phyloP scores from a whole-genome alignment of 306 rosid genomes.

The Fragaria iinumae region DNA sequence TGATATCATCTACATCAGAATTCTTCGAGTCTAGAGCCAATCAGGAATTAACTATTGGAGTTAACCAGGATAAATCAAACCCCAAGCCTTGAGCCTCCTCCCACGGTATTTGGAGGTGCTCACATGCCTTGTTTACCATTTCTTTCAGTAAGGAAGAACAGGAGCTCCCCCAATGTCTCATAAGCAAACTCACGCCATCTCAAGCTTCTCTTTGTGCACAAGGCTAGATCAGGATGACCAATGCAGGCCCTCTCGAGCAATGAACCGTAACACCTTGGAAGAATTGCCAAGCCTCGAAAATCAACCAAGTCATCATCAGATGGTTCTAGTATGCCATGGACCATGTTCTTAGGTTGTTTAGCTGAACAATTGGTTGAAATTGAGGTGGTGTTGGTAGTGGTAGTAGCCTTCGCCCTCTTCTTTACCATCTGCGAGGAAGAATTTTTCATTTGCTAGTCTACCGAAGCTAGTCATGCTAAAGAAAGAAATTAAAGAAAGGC shows the following conservation, averaged over 20 bases:
- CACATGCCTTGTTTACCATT: not conserved
- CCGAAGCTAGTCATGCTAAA: not conserved
- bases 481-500: not conserved
- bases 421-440: not conserved
- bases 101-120: not conserved
- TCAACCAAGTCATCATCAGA: not conserved
- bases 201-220: not conserved
- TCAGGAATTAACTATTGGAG: not conserved
- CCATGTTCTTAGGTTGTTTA: not conserved
- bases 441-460: not conserved
- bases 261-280: not conserved
- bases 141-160: constrained; percentile 10
- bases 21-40: not conserved
- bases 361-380: not conserved
- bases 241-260: constrained; percentile 8
- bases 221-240: constrained; percentile 11
- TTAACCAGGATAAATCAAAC: constrained; percentile 10
- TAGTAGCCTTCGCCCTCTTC: not conserved
- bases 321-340: not conserved
- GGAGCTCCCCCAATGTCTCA: constrained; percentile 15
- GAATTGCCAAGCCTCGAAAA: constrained; percentile 14
- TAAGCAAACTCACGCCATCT: constrained; percentile 18
- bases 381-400: not conserved
- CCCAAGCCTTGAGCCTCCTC: constrained; percentile 11
- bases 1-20: not conserved